phyloP scores from a whole-genome alignment of 73 alveolate genomes.

The Uronychia setigera region DNA sequence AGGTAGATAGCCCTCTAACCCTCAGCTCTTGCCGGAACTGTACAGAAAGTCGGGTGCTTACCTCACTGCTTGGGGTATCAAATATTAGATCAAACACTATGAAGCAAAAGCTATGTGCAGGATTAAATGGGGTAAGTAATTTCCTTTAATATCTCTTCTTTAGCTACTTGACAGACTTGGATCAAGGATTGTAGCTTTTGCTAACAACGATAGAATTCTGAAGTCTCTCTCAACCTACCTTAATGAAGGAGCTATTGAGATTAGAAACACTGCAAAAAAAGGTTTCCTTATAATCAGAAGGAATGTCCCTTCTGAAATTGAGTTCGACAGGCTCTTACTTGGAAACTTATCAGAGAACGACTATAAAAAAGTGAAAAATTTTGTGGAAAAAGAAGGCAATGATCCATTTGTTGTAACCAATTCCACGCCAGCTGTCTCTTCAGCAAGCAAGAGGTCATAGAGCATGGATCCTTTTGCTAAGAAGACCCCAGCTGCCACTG shows the following conservation, averaged over 20 bases:
- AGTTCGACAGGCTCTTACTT: slow-evolving; percentile 19
- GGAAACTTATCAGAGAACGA: slow-evolving; percentile 19
- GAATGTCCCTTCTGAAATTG: not conserved
- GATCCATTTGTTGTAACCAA: not conserved
- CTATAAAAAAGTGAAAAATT: slow-evolving; percentile 26
- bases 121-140: not conserved
- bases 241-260: slow-evolving; percentile 69
- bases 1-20: not conserved
- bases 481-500: not conserved
- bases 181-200: slow-evolving; percentile 1
- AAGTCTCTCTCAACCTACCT: slow-evolving; percentile 21
- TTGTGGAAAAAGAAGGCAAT: slow-evolving; percentile 26
- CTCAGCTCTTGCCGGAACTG: slow-evolving; percentile 26
- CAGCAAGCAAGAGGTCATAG: not conserved
- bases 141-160: not conserved
- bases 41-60: slow-evolving; percentile 4
- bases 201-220: slow-evolving; percentile 34
- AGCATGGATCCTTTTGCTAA: not conserved
- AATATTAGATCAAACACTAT: not conserved
- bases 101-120: not conserved
- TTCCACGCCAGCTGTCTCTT: not conserved
- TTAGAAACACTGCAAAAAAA: slow-evolving; percentile 60
- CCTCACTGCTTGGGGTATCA: not conserved
- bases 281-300: slow-evolving; percentile 41
- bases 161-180: not conserved